phyloP scores from a whole-genome alignment of 495 filamentous ascomycete genomes.

The Trichoderma erinaceum region DNA sequence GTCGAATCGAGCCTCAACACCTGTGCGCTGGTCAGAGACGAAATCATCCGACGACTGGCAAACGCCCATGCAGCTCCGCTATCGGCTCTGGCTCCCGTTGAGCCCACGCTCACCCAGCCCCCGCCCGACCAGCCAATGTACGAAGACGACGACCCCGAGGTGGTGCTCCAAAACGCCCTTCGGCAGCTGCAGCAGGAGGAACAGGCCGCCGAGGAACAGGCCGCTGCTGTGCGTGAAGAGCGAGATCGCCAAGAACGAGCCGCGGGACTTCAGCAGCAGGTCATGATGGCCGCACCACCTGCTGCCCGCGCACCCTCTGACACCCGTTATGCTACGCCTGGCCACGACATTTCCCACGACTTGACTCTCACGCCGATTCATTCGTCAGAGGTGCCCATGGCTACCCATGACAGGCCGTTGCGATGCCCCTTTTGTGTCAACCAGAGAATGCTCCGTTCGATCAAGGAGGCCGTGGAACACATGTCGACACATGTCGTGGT shows the following conservation, averaged over 20 bases:
- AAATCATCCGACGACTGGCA: slow-evolving; percentile 40
- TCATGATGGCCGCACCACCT: slow-evolving; percentile 14
- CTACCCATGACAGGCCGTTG: slow-evolving; percentile 41
- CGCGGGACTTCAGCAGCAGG: background rate
- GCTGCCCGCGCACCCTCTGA: slow-evolving; percentile 5
- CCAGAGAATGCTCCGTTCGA: slow-evolving; percentile 48
- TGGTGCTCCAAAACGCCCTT: slow-evolving; percentile 45
- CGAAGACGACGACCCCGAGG: slow-evolving; percentile 42
- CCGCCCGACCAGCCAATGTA: slow-evolving; percentile 22
- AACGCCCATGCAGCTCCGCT: slow-evolving; percentile 22
- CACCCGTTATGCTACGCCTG: slow-evolving; percentile 23
- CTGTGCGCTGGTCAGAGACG: slow-evolving; percentile 46
- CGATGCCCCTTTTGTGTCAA: slow-evolving; percentile 53
- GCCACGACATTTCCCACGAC: slow-evolving; percentile 24
- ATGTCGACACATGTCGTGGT: slow-evolving; percentile 54
- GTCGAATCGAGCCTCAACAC: slow-evolving; percentile 39
- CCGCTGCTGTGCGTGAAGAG: slow-evolving; percentile 38
- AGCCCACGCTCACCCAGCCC: slow-evolving; percentile 22
- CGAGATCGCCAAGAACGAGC: slow-evolving; percentile 40
- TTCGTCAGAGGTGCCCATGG: slow-evolving; percentile 32
- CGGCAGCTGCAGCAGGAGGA: slow-evolving; percentile 44
- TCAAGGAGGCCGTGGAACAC: slow-evolving; percentile 55
- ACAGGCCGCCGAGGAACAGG: slow-evolving; percentile 42
- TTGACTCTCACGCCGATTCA: slow-evolving; percentile 47
- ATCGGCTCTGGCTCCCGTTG: slow-evolving; percentile 20